Conservation (phyloP, 768 basidiomycete genomes). For the Grammothele lineata region DNA sequence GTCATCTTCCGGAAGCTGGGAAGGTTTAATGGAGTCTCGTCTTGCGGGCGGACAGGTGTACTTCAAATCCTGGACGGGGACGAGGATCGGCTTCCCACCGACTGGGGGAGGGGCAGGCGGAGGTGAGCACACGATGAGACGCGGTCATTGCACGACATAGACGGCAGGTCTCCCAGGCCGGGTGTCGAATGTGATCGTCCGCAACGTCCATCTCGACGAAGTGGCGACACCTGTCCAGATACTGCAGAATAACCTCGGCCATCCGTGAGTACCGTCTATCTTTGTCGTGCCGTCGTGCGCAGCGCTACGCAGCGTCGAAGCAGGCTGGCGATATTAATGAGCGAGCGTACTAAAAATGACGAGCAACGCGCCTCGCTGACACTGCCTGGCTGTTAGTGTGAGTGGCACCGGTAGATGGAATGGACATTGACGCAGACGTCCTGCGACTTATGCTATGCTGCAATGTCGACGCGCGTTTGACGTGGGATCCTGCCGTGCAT, state of each 20-base stretch:
- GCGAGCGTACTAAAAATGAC: neutral
- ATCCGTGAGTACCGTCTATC: constrained; percentile 30
- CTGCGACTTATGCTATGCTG: too few species aligned
- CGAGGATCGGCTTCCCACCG: constrained; percentile 47
- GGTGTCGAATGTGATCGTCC: constrained; percentile 40
- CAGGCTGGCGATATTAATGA: too few species aligned
- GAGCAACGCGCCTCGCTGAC: neutral
- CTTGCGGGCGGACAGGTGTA: constrained; percentile 46
- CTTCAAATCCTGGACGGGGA: constrained; percentile 53
- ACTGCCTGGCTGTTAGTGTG: too few species aligned
- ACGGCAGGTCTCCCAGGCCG: constrained; percentile 36
- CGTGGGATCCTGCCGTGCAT: too few species aligned
- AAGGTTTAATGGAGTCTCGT: too few species aligned
- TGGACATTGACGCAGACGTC: too few species aligned
- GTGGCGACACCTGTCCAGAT: constrained; percentile 44
- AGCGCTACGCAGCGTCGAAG: neutral
- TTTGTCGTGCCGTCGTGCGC: neutral
- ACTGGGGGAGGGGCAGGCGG: constrained; percentile 53
- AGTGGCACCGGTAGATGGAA: too few species aligned
- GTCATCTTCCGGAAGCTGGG: too few species aligned
- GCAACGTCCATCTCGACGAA: constrained; percentile 42
- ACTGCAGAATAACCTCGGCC: constrained; percentile 48
- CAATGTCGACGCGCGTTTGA: too few species aligned
- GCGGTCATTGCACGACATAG: too few species aligned
- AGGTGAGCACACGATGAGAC: constrained; percentile 22